Evolutionary conservation across 2,329 filamentous ascomycete species (phyloP).

Genomic region (Verticillium klebahnii): DNA sequence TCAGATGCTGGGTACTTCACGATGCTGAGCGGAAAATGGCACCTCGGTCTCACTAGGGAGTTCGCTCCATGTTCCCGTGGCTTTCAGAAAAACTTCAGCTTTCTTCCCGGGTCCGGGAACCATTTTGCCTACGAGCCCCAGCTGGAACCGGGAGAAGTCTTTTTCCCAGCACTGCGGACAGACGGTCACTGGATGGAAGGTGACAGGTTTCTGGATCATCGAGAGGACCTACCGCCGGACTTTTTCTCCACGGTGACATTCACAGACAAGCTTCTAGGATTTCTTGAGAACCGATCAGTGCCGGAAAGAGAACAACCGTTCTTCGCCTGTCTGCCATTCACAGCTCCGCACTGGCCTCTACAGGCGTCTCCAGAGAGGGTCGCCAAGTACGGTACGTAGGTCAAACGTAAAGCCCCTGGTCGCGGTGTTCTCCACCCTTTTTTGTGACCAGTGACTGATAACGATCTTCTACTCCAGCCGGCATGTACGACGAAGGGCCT

Average conservation of each 20-base stretch:
- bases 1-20: slow-evolving; percentile 24
- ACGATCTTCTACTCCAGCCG: slow-evolving; percentile 10
- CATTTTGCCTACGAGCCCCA: no score
- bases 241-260: slow-evolving; percentile 41
- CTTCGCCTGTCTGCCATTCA: slow-evolving; percentile 43
- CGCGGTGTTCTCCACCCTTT: no score
- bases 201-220: no score
- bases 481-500: slow-evolving; percentile 36
- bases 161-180: no score
- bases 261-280: slow-evolving; percentile 34
- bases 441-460: no score
- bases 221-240: slow-evolving; percentile 27
- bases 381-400: slow-evolving; percentile 32
- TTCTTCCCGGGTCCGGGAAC: no score
- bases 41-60: background rate
- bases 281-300: slow-evolving; percentile 31
- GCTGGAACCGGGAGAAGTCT: no score
- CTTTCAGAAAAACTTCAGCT: background rate
- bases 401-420: no score
- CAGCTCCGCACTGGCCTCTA: slow-evolving; percentile 49
- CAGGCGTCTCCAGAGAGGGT: slow-evolving; percentile 42
- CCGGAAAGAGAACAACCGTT: slow-evolving; percentile 31
- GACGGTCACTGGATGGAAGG: no score
- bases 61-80: background rate
- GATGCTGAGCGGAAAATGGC: slow-evolving; percentile 26